Evolutionary conservation across 176 grass and related monocot genomes (phyloP), one percentile per base, ranked within the genome.

Genomic region (Otatea glauca): DNA sequence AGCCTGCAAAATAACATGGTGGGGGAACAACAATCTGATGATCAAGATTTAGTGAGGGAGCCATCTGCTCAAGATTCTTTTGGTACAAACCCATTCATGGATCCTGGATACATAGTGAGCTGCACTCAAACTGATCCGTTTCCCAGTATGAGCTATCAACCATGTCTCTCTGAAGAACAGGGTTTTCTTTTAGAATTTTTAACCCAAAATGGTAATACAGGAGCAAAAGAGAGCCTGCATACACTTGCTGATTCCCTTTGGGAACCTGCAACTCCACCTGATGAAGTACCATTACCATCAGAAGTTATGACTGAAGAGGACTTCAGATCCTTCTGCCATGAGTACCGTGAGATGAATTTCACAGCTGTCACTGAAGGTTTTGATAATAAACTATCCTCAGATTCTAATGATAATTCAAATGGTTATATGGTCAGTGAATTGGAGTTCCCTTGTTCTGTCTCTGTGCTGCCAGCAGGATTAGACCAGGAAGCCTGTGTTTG

Each of bases 231-330:
- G 44, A 56, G 90, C 9, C n/a, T 48, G 66, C 76, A 29, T 85
- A 29, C 42, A 41, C 42, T 80, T 88, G 56, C 32, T 81, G 85
- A 92, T 90, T 86, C 90, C 50, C 85, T 97, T 67, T 92, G 89
- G 87, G 91, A 92, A 88, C 67, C 87, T 83, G 89, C 87, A 77
- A 86, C 89, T 77, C 87, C 82, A 85, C 82, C 92, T 76, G 75
- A 88, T 71, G 92, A 93, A 86, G 75, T 47, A 41, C 85, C 68
- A 21, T 89, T 89, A 65, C 69, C 78, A 62, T 83, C 87, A 78
- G 75, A 86, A 89, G 27, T 81, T 83, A 92, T 78, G 82, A 81
- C 43, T 86, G 89, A 94, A 77, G 80, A 87, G 54, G 82, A 91
- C 54, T 91, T 88, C 42, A 85, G 72, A 83, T 76, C 82, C 32